phyloP scores from a whole-genome alignment of 371 early-diverging fungal genomes.

The Mucor mucedo region DNA sequence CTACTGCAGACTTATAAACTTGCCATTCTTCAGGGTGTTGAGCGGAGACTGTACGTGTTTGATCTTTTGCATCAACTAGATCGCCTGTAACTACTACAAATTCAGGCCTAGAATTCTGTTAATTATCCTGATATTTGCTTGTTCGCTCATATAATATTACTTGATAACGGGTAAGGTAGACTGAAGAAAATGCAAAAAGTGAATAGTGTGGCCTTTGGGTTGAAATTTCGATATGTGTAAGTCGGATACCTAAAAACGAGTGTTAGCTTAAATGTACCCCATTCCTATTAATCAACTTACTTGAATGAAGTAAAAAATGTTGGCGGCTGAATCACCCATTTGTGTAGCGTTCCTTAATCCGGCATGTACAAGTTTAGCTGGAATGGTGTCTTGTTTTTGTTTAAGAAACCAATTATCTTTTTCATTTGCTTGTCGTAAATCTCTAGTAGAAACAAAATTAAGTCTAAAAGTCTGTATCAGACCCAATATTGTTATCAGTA shows the following conservation, averaged over 20 bases:
- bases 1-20: slow-evolving; percentile 70
- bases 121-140: background rate
- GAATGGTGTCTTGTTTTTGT: background rate
- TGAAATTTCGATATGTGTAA: slow-evolving; percentile 81
- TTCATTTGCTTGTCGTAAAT: slow-evolving; percentile 18
- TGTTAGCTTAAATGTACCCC: background rate
- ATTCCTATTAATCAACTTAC: slow-evolving; percentile 21
- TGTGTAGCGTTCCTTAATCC: slow-evolving; percentile 1
- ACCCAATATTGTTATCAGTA: background rate
- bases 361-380: slow-evolving; percentile 1
- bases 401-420: slow-evolving; percentile 23
- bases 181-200: slow-evolving; percentile 78
- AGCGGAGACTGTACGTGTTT: slow-evolving; percentile 58
- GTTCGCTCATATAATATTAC: slow-evolving; percentile 15
- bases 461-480: slow-evolving; percentile 15
- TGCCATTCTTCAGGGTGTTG: slow-evolving; percentile 88
- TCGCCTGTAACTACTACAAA: slow-evolving; percentile 81
- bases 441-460: slow-evolving; percentile 22
- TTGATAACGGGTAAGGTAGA: slow-evolving; percentile 66
- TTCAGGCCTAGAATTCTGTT: slow-evolving; percentile 48
- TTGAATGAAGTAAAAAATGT: slow-evolving; percentile 71
- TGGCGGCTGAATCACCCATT: slow-evolving; percentile 51
- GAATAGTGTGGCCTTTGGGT: slow-evolving; percentile 68
- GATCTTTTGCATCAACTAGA: slow-evolving; percentile 87
- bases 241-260: slow-evolving; percentile 71